A percentile compares a stretch with the other conserved stretches of the same genome.
Evolutionary conservation across 1,139 yeast genomes (phyloP).

Genomic region (Suhomyces ambrosiae): DNA sequence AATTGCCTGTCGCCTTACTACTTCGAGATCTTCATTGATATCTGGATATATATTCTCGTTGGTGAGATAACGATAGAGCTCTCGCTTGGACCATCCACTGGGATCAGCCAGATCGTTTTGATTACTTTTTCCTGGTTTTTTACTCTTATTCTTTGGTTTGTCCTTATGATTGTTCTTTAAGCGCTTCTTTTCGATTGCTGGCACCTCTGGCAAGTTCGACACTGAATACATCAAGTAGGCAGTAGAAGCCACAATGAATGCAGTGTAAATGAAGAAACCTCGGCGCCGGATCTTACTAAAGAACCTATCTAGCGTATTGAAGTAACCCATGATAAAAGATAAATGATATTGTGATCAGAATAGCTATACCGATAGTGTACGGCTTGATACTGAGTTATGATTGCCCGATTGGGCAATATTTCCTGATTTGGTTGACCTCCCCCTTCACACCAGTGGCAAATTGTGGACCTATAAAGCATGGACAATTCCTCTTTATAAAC

Average conservation of each 20-base stretch:
- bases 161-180: slow-evolving; percentile 2
- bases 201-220: slow-evolving; percentile 32
- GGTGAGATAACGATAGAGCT: slow-evolving; percentile 23
- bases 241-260: slow-evolving; percentile 35
- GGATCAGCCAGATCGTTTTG: no score
- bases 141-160: slow-evolving; percentile 5
- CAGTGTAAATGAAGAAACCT: slow-evolving; percentile 42
- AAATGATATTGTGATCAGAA: background rate
- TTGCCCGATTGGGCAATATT: slow-evolving; percentile 4
- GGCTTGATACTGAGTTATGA: no score
- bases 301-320: slow-evolving; percentile 28
- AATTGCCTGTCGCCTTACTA: slow-evolving; percentile 18
- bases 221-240: slow-evolving; percentile 36
- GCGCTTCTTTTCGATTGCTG: slow-evolving; percentile 6
- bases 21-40: slow-evolving; percentile 21
- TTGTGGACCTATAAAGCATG: background rate
- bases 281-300: slow-evolving; percentile 32
- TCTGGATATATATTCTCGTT: slow-evolving; percentile 22
- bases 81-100: slow-evolving; percentile 22
- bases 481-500: background rate
- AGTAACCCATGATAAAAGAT: slow-evolving; percentile 4
- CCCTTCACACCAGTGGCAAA: slow-evolving; percentile 10
- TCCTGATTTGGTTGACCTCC: slow-evolving; percentile 2
- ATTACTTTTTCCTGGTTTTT: slow-evolving; percentile 3
- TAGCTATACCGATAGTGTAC: background rate